These are phyloP conservation scores for Uncinocarpus reesii DNA, from an alignment of 2,329 filamentous ascomycete genomes.

Conservation along the genomic window DNA sequence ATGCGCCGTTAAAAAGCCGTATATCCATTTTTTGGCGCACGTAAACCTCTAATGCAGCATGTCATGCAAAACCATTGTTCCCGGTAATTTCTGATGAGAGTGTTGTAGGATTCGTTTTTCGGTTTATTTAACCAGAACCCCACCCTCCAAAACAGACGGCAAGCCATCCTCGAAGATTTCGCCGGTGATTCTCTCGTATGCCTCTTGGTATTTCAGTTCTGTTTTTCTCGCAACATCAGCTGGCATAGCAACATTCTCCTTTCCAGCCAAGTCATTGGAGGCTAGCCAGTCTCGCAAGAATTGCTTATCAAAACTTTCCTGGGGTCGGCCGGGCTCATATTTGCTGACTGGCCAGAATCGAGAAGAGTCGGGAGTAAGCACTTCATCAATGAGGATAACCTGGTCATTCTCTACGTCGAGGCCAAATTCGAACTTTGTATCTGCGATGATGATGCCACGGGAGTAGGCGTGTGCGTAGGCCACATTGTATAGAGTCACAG, in stretches of 20 bases:
- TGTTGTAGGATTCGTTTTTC: not conserved
- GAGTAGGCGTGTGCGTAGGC: conserved; percentile 34
- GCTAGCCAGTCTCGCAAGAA: conserved; percentile 74
- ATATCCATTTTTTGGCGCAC: not conserved
- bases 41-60: not conserved
- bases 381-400: conserved; percentile 71
- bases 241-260: conserved; percentile 61
- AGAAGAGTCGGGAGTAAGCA: conserved; percentile 72
- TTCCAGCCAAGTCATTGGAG: conserved; percentile 60
- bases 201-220: conserved; percentile 62
- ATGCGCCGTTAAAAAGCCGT: not conserved
- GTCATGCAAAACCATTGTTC: not conserved
- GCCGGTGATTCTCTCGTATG: conserved; percentile 59
- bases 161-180: conserved; percentile 20
- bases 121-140: not conserved
- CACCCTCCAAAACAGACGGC: conserved; percentile 5
- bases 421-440: conserved; percentile 70
- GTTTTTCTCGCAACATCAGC: conserved; percentile 61
- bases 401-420: conserved; percentile 54
- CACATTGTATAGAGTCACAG: conserved; percentile 52
- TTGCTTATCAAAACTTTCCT: conserved; percentile 85
- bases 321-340: conserved; percentile 62
- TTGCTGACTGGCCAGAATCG: conserved; percentile 73
- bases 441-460: conserved; percentile 65
- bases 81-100: not conserved